These are phyloP conservation scores for Apocynum venetum DNA, from an alignment of 257 asterid genomes.

Conservation along the genomic window DNA sequence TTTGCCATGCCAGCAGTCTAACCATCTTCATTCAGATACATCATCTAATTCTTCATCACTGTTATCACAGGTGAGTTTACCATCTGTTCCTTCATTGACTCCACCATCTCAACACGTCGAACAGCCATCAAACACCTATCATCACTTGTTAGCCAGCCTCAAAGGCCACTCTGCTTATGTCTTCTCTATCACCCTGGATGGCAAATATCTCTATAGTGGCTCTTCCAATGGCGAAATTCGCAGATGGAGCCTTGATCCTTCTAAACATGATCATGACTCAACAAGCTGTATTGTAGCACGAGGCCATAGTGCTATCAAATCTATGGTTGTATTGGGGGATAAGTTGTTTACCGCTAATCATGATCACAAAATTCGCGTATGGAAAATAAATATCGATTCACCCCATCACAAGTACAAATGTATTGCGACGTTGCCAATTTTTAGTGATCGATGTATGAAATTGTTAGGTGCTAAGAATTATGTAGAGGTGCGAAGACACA, in stretches of 20 bases:
- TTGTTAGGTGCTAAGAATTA: constrained; percentile 49
- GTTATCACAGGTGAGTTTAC: constrained; percentile 57
- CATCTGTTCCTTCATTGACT: constrained; percentile 60
- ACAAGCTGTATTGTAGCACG: constrained; percentile 19
- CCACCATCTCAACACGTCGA: constrained; percentile 26
- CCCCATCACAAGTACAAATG: constrained; percentile 27
- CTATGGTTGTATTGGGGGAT: constrained; percentile 35
- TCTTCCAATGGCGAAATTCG: constrained; percentile 54
- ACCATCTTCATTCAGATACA: constrained; percentile 12
- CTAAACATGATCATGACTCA: neutral
- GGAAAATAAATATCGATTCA: constrained; percentile 42
- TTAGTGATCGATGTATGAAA: constrained; percentile 46
- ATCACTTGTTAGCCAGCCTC: constrained; percentile 44
- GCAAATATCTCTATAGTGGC: constrained; percentile 57
- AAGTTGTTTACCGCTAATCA: constrained; percentile 63
- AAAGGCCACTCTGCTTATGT: constrained; percentile 45
- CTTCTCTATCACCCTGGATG: constrained; percentile 48
- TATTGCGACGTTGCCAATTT: constrained; percentile 48
- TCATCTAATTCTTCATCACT: constrained; percentile 44
- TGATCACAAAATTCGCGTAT: constrained; percentile 64
- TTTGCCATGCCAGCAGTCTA: constrained; percentile 20
- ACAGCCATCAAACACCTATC: constrained; percentile 20
- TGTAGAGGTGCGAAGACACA: constrained; percentile 57
- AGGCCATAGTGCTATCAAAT: constrained; percentile 43
- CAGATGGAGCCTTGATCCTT: constrained; percentile 34